Base-by-base conservation (phyloP, 768 basidiomycete genomes). In the Roridomyces roridus region DNA sequence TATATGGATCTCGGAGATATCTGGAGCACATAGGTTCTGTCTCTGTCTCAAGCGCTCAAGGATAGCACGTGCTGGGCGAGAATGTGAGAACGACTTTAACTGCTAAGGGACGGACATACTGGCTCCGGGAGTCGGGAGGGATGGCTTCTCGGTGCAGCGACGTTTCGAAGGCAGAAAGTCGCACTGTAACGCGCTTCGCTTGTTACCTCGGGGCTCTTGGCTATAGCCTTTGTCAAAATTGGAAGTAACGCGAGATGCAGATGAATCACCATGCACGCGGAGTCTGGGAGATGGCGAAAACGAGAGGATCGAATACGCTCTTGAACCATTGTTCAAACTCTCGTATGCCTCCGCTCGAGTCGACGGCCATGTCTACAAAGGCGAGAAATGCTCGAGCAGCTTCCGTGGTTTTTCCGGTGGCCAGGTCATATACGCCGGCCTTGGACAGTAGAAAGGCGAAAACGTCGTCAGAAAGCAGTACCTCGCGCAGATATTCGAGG, bases 301-400 rank as follows among this genome's bases (percentile, higher is more conserved):
- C 9, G 24, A 62, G 49, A 1, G 60, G 51, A 24, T 39, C 37
- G 34, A 62, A 62, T 4, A 24, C 34, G 8, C 21, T 18, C 23
- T 39, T 14, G 50, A 62, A 54, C 60, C 60, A 62, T 21, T 34
- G 11, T 17, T 28, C 14, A 46, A 45, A 52, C 21, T 53, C 43
- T 29, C 18, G 24, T 31, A 49, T 1, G 34, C 60, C 60, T 46
- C 34, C 31, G 7, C 15, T 34, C 31, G 31, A n/a, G 20, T 62
- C 60, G 37, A 57, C 14, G 47, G 45, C 23, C 55, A 62, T 53
- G 15, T 57, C 60, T 11, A 44, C 46, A 36, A 57, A 53, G n/a
- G 57, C 41, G 3, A 53, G 14, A 23, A 62, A 53, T 11, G 55
- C 60, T 31, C 40, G 21, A 21, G 39, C 17, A 14, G 17, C 35